These are phyloP conservation scores for Suillus subluteus DNA, from an alignment of 768 basidiomycete species.

Conservation along the genomic window DNA sequence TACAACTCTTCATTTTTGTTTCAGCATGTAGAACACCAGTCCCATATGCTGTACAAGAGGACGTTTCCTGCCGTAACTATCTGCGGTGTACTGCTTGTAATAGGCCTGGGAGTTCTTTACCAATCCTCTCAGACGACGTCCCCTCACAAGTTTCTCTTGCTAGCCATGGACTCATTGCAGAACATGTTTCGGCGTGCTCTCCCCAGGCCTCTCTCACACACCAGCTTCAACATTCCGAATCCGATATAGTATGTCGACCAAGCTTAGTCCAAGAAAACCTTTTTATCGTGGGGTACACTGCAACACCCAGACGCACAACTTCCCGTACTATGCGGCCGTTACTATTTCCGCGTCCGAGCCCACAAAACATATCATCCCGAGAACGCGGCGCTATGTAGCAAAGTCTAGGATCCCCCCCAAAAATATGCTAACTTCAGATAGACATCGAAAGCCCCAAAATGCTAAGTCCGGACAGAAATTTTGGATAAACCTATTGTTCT, in stretches of 20 bases:
- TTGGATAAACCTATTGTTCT: too few species aligned
- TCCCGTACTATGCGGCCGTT: not conserved
- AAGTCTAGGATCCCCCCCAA: too few species aligned
- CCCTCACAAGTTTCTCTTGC: not conserved
- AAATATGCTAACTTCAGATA: too few species aligned
- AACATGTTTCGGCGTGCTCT: not conserved
- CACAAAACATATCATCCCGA: not conserved
- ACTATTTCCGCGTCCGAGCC: not conserved
- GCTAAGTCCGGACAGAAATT: too few species aligned
- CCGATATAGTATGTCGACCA: not conserved
- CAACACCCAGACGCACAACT: not conserved
- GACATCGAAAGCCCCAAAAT: too few species aligned
- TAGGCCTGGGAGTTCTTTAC: not conserved
- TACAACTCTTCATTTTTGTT: not conserved
- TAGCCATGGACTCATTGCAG: not conserved
- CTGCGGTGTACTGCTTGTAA: not conserved
- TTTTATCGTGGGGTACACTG: not conserved
- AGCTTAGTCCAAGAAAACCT: not conserved
- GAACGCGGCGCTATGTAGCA: too few species aligned
- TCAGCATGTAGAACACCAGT: not conserved
- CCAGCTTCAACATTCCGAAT: not conserved
- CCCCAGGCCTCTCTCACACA: not conserved
- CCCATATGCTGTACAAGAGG: not conserved
- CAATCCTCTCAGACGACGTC: not conserved
- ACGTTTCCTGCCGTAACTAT: not conserved